Percentiles rank a stretch among this genome's conserved stretches.
Evolutionary conservation across 108 stramenopile genomes (phyloP).

Genomic region (Nannochloropsis salina): DNA sequence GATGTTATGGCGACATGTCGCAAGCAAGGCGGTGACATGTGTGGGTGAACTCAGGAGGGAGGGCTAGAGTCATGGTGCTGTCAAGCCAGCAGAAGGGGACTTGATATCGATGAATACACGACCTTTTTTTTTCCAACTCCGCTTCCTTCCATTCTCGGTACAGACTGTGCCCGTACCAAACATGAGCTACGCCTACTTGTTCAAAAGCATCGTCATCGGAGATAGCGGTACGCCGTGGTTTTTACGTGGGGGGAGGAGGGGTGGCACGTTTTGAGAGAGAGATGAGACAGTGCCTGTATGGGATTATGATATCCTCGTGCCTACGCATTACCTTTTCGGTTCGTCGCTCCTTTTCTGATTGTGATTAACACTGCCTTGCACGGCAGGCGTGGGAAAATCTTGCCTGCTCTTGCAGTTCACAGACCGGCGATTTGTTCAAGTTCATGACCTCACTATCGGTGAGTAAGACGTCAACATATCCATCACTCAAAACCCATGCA

Average conservation of each 20-base stretch:
- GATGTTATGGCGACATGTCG: too few species aligned
- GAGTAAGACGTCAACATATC: neutral
- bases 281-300: conserved; percentile 40
- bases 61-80: neutral
- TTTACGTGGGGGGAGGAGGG: neutral
- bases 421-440: conserved; percentile 98
- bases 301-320: neutral
- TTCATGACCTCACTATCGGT: conserved; percentile 92
- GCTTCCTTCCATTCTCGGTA: neutral
- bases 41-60: too few species aligned
- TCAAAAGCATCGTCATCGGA: conserved; percentile 93
- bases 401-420: conserved; percentile 99
- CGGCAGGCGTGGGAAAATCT: conserved; percentile 92
- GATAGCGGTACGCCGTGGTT: conserved; percentile 67
- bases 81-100: neutral
- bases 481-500: too few species aligned
- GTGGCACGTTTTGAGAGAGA: neutral
- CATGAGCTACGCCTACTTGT: conserved; percentile 52
- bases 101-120: neutral
- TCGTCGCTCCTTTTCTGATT: neutral
- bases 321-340: conserved; percentile 20
- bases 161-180: neutral
- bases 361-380: neutral
- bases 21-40: too few species aligned
- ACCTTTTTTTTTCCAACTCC: neutral